Conservation (phyloP, 352 stramenopile species). For the Globisporangium megalacanthum region DNA sequence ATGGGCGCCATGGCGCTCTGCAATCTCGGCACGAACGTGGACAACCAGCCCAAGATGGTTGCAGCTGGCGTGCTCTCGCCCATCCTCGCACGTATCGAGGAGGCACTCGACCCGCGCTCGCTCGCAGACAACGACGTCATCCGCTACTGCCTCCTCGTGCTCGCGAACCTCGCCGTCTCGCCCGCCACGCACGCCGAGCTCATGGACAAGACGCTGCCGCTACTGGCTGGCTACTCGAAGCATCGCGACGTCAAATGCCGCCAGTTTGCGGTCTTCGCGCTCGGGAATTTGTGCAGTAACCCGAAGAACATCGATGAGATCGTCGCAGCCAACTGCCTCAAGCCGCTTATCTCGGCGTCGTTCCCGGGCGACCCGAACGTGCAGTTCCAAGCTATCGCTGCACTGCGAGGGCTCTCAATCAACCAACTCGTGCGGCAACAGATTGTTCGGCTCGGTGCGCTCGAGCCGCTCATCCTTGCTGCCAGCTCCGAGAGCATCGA, state of each 20-base stretch:
- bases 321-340: conserved; percentile 83
- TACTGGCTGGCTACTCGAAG: conserved; percentile 91
- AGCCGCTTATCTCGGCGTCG: conserved; percentile 92
- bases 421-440: conserved; percentile 87
- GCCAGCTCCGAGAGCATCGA: conserved; percentile 89
- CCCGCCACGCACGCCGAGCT: conserved; percentile 78
- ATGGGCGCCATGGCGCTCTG: conserved; percentile 95
- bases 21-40: conserved; percentile 93
- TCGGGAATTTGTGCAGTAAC: conserved; percentile 95
- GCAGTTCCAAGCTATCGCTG: conserved; percentile 96
- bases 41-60: conserved; percentile 92
- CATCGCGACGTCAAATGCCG: conserved; percentile 95
- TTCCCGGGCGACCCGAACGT: conserved; percentile 93
- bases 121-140: conserved; percentile 93
- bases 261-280: conserved; percentile 94
- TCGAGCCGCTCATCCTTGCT: conserved; percentile 94
- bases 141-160: conserved; percentile 92
- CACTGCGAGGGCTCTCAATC: conserved; percentile 90
- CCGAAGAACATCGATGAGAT: conserved; percentile 87
- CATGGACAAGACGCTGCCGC: conserved; percentile 72
- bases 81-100: conserved; percentile 83
- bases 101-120: conserved; percentile 89
- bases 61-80: conserved; percentile 81
- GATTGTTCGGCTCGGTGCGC: conserved; percentile 86
- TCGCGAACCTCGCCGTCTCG: conserved; percentile 91